A percentile compares a stretch with the other conserved stretches of the same genome.
Evolutionary conservation across 140 eudicot genomes (phyloP).

Genomic region (Anethum foeniculum): DNA sequence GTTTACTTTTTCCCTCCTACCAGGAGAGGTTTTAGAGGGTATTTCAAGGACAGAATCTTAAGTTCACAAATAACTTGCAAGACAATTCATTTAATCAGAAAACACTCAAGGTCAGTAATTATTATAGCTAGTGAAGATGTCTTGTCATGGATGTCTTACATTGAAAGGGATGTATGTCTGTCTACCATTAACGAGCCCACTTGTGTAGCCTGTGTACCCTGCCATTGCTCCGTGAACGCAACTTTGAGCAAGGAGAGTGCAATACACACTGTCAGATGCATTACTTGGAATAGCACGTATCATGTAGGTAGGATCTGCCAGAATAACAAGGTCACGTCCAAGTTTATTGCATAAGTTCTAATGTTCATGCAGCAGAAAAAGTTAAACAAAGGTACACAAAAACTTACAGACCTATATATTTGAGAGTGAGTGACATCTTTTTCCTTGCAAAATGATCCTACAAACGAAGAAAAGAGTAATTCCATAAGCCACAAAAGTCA

Average conservation of each 20-base stretch:
- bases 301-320: conserved; percentile 93
- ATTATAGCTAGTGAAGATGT: background rate
- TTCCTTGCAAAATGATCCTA: conserved; percentile 59
- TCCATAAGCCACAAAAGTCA: conserved; percentile 9
- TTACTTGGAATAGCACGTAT: conserved; percentile 93
- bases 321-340: conserved; percentile 14
- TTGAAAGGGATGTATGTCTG: conserved; percentile 84
- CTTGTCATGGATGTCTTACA: conserved; percentile 30
- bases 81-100: background rate
- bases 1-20: background rate
- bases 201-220: conserved; percentile 75
- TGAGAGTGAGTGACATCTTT: conserved; percentile 46
- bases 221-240: conserved; percentile 98
- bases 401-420: conserved; percentile 61
- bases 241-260: conserved; percentile 97
- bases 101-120: background rate
- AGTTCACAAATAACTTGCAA: background rate
- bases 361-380: background rate
- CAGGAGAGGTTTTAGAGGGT: background rate
- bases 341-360: conserved; percentile 5
- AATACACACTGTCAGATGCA: conserved; percentile 86
- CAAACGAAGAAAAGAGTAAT: conserved; percentile 17
- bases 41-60: background rate
- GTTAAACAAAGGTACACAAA: background rate
- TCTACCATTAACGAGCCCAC: conserved; percentile 88